Base-by-base conservation (phyloP, 1,139 yeast species). In the Debaryomycetaceae sp. region DNA sequence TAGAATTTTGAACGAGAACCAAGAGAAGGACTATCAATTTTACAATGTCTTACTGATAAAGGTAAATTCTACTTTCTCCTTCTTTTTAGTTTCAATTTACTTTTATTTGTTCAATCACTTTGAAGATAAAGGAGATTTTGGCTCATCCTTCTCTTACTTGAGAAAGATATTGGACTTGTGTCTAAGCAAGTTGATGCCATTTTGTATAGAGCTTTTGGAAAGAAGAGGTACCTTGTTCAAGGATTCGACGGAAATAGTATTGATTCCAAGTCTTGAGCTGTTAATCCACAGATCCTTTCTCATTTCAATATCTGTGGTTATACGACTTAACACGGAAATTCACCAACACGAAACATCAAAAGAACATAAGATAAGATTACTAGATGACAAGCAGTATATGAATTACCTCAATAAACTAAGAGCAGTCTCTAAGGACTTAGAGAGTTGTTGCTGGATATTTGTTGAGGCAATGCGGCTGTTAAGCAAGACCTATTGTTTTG, bases 101-200 rank as follows among this genome's bases (percentile, higher is more conserved):
- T 65, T 68, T 42, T 71, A 68, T 51, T 50, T 74, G n/a, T 61
- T 66, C 49, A 59, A 69, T 40, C 63, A 68, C 50, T 71, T 66
- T 48, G 78, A 74, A 46, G 51, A 49, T 37, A 56, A 56, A 41
- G 49, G 49, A 23, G 60, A 64, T 45, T 42, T 45, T 35, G 55
- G 55, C 4, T 50, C 59, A 13, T 57, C 69, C 1, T 68, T 53
- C 48, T 68, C 54, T 47, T 69, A 68, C 46, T 49, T 63, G 45
- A 66, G 59, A 44, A 69, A 68, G 42, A 55, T 61, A 37, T 46
- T 66, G 22, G 55, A 56, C 29, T 54, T 63, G 6, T 47, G 61
- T 20, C 54, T 62, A 2, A 53, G 53, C 14, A 69, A 69, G 38
- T 52, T 66, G 11, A 58, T 68, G 65, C 74, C 73, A 11, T 65